Evolutionary conservation across 2,329 filamentous ascomycete genomes (phyloP).

Genomic region (Nannizziopsis barbatae): DNA sequence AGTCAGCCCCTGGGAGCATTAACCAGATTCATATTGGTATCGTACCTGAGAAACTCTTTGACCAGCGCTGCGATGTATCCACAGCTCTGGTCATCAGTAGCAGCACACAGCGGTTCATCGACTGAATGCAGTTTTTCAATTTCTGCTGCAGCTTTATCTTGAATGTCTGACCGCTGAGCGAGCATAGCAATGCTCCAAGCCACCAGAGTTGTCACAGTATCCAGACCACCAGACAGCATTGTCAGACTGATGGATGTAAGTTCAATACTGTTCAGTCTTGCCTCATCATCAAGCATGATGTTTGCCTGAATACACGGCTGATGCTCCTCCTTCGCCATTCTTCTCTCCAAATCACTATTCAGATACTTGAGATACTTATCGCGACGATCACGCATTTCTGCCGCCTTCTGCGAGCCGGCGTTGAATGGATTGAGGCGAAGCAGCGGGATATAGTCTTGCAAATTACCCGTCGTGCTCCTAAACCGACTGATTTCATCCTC

Average conservation of each 20-base stretch:
- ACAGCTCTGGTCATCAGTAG: conserved; percentile 53
- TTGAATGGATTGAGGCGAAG: conserved; percentile 52
- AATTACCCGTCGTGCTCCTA: conserved; percentile 49
- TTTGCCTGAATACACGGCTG: conserved; percentile 58
- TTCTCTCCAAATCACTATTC: conserved; percentile 48
- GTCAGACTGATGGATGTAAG: conserved; percentile 55
- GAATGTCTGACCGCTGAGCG: conserved; percentile 50
- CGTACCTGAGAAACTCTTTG: conserved; percentile 47
- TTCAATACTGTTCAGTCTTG: conserved; percentile 51
- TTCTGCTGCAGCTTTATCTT: conserved; percentile 47
- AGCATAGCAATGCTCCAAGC: conserved; percentile 55
- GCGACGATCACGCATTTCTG: conserved; percentile 49
- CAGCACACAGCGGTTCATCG: conserved; percentile 48
- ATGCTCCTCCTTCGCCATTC: conserved; percentile 50
- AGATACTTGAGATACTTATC: conserved; percentile 50
- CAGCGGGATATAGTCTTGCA: conserved; percentile 52
- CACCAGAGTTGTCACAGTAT: conserved; percentile 55
- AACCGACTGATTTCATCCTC: conserved; percentile 52
- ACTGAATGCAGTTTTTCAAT: conserved; percentile 45
- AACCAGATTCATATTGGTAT: not conserved
- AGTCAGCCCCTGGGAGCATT: not conserved
- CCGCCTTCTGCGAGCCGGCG: conserved; percentile 46
- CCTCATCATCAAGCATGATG: conserved; percentile 53
- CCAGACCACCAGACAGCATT: conserved; percentile 56
- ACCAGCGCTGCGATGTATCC: conserved; percentile 53